These are phyloP conservation scores for Lepidium campestre DNA, from an alignment of 441 rosid genomes.

Conservation along the genomic window DNA sequence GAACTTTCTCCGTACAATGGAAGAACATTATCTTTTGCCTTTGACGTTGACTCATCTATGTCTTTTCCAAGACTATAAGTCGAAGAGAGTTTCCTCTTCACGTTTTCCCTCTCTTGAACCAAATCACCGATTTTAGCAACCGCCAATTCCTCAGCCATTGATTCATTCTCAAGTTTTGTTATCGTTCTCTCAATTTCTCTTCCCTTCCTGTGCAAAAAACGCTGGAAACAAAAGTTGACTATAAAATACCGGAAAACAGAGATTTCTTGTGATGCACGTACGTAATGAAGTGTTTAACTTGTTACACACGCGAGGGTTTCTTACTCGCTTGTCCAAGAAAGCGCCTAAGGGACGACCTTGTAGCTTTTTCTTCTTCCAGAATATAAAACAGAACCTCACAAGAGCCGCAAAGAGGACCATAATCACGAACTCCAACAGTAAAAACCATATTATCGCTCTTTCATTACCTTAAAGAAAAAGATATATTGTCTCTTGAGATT, in stretches of 20 bases:
- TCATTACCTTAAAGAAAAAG: constrained; percentile 44
- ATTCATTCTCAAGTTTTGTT: constrained; percentile 49
- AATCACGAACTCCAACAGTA: constrained; percentile 55
- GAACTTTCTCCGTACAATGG: constrained; percentile 47
- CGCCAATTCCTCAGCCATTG: constrained; percentile 29
- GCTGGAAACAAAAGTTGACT: constrained; percentile 30
- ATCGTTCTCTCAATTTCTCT: constrained; percentile 54
- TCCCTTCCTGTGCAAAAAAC: constrained; percentile 60
- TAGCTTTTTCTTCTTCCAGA: constrained; percentile 85
- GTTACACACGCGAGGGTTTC: constrained; percentile 12
- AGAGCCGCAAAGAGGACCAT: constrained; percentile 51
- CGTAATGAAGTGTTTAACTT: not conserved
- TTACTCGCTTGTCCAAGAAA: constrained; percentile 73
- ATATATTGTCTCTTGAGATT: not conserved
- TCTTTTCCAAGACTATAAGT: constrained; percentile 82
- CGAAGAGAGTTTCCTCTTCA: constrained; percentile 71
- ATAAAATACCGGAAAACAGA: constrained; percentile 31
- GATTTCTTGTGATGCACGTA: not conserved
- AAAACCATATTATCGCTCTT: constrained; percentile 46
- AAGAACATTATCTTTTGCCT: constrained; percentile 33
- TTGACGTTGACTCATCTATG: constrained; percentile 21
- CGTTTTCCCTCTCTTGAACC: constrained; percentile 44
- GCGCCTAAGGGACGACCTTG: constrained; percentile 49
- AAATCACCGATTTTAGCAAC: constrained; percentile 46
- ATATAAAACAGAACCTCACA: constrained; percentile 68